Evolutionary conservation across 1,139 yeast species (phyloP).

Genomic region (Yamadazyma atlantica): DNA sequence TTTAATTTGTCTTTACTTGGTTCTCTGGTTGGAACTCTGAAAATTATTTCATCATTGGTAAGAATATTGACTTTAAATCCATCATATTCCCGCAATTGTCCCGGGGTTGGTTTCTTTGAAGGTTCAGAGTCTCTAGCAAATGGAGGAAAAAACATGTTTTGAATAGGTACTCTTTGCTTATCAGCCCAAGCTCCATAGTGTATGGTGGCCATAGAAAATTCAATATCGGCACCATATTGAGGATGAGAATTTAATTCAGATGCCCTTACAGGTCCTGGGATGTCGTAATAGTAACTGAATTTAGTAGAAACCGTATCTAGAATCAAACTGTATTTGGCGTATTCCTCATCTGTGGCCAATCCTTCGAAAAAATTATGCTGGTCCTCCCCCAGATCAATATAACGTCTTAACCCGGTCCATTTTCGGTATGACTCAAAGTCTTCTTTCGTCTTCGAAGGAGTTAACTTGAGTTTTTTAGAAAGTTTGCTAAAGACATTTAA

Average conservation of each 20-base stretch:
- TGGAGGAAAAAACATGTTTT: conserved; percentile 66
- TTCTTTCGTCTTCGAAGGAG: conserved; percentile 3
- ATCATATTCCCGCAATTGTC: conserved; percentile 52
- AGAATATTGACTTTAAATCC: conserved; percentile 56
- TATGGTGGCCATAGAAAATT: conserved; percentile 60
- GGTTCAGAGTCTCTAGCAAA: conserved; percentile 60
- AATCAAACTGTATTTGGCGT: conserved; percentile 77
- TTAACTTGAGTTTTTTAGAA: neutral
- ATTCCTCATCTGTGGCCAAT: conserved; percentile 53
- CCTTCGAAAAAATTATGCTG: conserved; percentile 31
- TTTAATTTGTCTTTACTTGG: conserved; percentile 64
- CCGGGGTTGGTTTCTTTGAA: conserved; percentile 40
- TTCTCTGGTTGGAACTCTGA: conserved; percentile 83
- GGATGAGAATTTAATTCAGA: conserved; percentile 37
- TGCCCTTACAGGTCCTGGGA: conserved; percentile 55
- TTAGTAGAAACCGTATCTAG: conserved; percentile 61
- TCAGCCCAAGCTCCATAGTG: conserved; percentile 98
- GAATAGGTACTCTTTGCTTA: conserved; percentile 70
- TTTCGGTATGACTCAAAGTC: conserved; percentile 13
- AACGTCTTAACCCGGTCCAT: conserved; percentile 47
- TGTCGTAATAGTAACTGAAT: conserved; percentile 65
- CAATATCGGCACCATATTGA: conserved; percentile 62
- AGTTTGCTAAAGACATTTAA: conserved; percentile 7
- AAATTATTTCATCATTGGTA: conserved; percentile 62
- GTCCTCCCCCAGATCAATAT: conserved; percentile 36